These are phyloP conservation scores for Apostasia shenzhenica DNA, from an alignment of 106 monocot genomes.

Conservation along the genomic window DNA sequence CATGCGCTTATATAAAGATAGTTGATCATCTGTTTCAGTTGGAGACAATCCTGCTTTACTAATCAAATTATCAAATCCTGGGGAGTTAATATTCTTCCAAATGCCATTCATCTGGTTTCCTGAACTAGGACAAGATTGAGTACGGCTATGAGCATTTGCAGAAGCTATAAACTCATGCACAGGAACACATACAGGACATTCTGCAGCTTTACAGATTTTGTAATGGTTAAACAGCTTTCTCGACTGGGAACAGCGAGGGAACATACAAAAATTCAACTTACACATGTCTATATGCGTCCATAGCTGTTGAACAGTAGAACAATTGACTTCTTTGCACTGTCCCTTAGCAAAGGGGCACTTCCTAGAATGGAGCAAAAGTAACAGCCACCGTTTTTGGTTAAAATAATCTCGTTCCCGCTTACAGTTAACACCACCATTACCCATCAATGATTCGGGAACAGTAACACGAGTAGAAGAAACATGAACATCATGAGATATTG, in stretches of 20 bases:
- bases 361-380: slow-evolving; percentile 72
- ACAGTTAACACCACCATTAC: slow-evolving; percentile 13
- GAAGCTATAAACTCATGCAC: slow-evolving; percentile 41
- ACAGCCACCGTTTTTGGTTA: slow-evolving; percentile 65
- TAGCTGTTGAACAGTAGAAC: slow-evolving; percentile 52
- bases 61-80: slow-evolving; percentile 19
- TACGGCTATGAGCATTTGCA: slow-evolving; percentile 18
- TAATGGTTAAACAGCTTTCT: slow-evolving; percentile 52
- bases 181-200: slow-evolving; percentile 80
- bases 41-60: slow-evolving; percentile 15
- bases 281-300: slow-evolving; percentile 58
- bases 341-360: slow-evolving; percentile 55
- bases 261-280: slow-evolving; percentile 36
- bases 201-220: slow-evolving; percentile 23
- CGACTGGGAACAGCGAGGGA: slow-evolving; percentile 45
- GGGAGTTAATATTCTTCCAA: slow-evolving; percentile 19
- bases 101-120: slow-evolving; percentile 20
- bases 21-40: slow-evolving; percentile 42
- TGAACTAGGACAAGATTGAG: slow-evolving; percentile 19
- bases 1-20: slow-evolving; percentile 48
- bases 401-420: slow-evolving; percentile 24
- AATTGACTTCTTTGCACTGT: slow-evolving; percentile 51
- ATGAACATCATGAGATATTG: slow-evolving; percentile 21
- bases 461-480: slow-evolving; percentile 13
- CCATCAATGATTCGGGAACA: slow-evolving; percentile 9